A percentile compares a stretch with the other conserved stretches of the same genome.
Conservation (phyloP, 2,329 filamentous ascomycete genomes). For the Immersiporthe knoxdaviesiana region DNA sequence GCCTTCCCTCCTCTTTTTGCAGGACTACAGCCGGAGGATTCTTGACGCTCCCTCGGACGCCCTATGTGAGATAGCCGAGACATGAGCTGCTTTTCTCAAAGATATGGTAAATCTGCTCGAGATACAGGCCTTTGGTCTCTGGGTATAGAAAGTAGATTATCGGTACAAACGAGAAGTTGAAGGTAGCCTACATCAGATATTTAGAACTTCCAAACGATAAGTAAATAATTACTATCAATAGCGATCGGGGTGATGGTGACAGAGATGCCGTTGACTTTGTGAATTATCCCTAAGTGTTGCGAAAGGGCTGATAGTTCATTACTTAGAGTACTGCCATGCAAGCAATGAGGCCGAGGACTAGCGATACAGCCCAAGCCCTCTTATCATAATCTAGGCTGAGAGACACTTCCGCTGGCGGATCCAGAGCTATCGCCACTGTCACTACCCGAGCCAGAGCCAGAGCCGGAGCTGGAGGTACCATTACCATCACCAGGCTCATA, state of each 20-base stretch:
- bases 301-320: background rate
- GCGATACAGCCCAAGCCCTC: background rate
- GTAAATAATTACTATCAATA: too few species aligned
- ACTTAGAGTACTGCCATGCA: background rate
- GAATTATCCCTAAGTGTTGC: background rate
- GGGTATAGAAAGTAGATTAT: constrained; percentile 36
- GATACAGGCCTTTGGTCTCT: constrained; percentile 35
- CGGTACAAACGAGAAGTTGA: constrained; percentile 34
- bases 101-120: constrained; percentile 33
- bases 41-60: constrained; percentile 13
- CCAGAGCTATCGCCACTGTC: background rate
- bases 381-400: background rate
- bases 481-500: constrained; percentile 23
- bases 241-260: constrained; percentile 31
- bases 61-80: constrained; percentile 7
- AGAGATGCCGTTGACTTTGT: constrained; percentile 23
- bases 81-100: constrained; percentile 1
- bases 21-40: background rate
- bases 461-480: background rate
- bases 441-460: background rate
- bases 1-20: background rate
- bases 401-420: constrained; percentile 8
- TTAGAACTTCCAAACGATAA: constrained; percentile 34
- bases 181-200: constrained; percentile 33
- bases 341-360: background rate